Base-by-base conservation (phyloP, 148 eudicot genomes). In the Tetragonia tetragonoides region DNA sequence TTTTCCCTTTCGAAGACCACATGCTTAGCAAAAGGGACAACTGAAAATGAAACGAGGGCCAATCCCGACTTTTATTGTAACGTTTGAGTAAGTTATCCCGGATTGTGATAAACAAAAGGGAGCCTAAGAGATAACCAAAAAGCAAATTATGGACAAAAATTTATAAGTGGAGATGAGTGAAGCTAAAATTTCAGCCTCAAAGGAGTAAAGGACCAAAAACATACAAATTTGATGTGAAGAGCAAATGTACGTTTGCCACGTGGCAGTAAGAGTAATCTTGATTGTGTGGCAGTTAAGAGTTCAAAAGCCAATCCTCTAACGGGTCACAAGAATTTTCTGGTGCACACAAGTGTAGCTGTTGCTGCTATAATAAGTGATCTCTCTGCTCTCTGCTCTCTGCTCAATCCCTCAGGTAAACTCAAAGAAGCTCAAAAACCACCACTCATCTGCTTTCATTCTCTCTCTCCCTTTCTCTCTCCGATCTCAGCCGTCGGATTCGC, bases 271-370 rank as follows among this genome's bases (percentile, higher is more conserved):
- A 18, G 81, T 80, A 86, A 93, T 93, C 98, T 87, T 84, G 82
- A 86, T 75, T 91, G 89, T 91, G 96, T 93, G 98, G 98, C 84
- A 75, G 76, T 78, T 78, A 60, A 8, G 76, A 70, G 44, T 67
- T 73, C 47, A 68, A 77, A 87, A 76, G 74, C 90, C 83, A 84
- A 89, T 89, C 97, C 85, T 80, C 66, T 60, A 64, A 71, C 47
- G 64, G 75, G 63, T 65, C 67, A 47, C 42, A 79, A 66, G 16
- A 77, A 9, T 16, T 84, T 81, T 85, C 74, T 79, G 86, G 88
- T 83, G 56, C 80, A 83, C 84, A 76, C 74, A 73, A 41, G 23
- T 28, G 39, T 24, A 42, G 37, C n/a, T 7, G 34, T 65, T 57
- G 34, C 62, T 79, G 83, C 8, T 46, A 46, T 6, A 5, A 46